Conservation (phyloP, 768 basidiomycete genomes). For the Suillus americanus region DNA sequence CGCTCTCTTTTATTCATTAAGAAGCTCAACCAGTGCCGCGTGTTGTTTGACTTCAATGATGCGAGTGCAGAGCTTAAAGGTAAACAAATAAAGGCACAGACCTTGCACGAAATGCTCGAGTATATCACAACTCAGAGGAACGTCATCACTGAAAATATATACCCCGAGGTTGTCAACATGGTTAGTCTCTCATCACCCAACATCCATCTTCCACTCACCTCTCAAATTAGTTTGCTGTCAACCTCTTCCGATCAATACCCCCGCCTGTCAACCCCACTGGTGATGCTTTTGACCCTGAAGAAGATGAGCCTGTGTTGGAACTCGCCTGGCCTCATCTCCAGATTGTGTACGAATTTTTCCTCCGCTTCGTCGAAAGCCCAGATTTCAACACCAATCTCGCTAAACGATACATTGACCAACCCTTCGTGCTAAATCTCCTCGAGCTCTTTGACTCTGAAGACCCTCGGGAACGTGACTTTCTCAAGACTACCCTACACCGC, state of each 20-base stretch:
- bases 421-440: slow-evolving; percentile 92
- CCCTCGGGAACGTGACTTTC: slow-evolving; percentile 97
- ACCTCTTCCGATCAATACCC: slow-evolving; percentile 99
- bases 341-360: slow-evolving; percentile 99
- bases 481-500: slow-evolving; percentile 97
- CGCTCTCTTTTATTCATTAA: slow-evolving; percentile 89
- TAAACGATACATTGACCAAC: slow-evolving; percentile 95
- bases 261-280: slow-evolving; percentile 98
- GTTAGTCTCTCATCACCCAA: slow-evolving; percentile 44
- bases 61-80: slow-evolving; percentile 93
- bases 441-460: slow-evolving; percentile 99
- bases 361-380: slow-evolving; percentile 94
- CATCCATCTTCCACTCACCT: slow-evolving; percentile 6
- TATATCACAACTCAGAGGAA: slow-evolving; percentile 97
- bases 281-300: slow-evolving; percentile 98
- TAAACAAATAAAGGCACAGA: slow-evolving; percentile 98
- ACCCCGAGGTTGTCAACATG: slow-evolving; percentile 99
- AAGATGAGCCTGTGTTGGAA: slow-evolving; percentile 98
- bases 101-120: slow-evolving; percentile 97
- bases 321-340: slow-evolving; percentile 99
- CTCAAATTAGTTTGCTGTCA: slow-evolving; percentile 80
- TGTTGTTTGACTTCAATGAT: slow-evolving; percentile 99
- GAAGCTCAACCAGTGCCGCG: slow-evolving; percentile 95
- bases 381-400: slow-evolving; percentile 99
- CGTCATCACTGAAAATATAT: slow-evolving; percentile 95